Evolutionary conservation across 805 yeast species (phyloP), one percentile per base, ranked within the genome.

Genomic region (Kregervanrija fluxuum): DNA sequence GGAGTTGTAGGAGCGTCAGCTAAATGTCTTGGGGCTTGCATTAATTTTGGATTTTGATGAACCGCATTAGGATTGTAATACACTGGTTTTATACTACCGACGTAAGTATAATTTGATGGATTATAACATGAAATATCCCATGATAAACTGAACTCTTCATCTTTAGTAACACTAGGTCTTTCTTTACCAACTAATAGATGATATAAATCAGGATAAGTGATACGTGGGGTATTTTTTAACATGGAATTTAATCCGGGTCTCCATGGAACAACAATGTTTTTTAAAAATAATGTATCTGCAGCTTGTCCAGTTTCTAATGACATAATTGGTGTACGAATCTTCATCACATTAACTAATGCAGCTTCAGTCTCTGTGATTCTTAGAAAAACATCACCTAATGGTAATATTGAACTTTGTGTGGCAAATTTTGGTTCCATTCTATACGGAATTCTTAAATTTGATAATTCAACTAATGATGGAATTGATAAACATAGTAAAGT

Each of bases 241-340:
- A 96, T 85, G 61, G 83, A 91, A 37, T 85, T 68, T 6, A 86
- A 78, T 4, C 77, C 71, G 2, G 99, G 99, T 40, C 98, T 72
- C 31, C 78, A 75, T 2, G 96, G 95, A 15, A 83, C 74, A 5
- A 74, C 66, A 38, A 84, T 71, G 48, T 79, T 75, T 22, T 77
- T 82, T 55, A 85, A 83, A 65, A 82, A 90, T 33, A 93, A 64
- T 1, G 72, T 65, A 60, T 86, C 95, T 1, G 69, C 60, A 2
- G 56, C 53, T 22, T 52, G 43, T 13, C 46, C 40, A 1, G 62
- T 54, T 44, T 56, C 64, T 16, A 56, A 39, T 6, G 61, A 53
- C 50, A 54, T 45, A 11, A 60, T 56, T 4, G 61, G 58, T 31
- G 50, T 52, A 15, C 74, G 73, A 15, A 62, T 56, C 2, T 79